Percentiles rank a stretch among this genome's conserved stretches.
Conservation (phyloP, 331 rosid species). For the Erythrophleum ivorense region DNA sequence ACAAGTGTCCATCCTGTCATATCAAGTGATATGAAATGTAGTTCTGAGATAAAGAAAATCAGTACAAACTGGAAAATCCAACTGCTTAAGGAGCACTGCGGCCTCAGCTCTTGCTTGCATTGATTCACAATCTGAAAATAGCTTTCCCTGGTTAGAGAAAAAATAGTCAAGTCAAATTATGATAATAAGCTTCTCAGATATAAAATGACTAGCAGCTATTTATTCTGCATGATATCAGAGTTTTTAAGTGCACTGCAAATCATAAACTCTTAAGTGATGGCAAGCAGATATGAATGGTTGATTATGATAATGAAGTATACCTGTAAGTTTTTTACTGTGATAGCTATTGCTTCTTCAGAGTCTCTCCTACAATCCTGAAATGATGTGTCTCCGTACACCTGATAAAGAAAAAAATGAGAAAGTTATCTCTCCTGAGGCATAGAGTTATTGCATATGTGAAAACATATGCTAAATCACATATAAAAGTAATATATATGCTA, state of each 20-base stretch:
- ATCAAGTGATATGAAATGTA: conserved; percentile 17
- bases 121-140: conserved; percentile 92
- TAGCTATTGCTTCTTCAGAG: conserved; percentile 86
- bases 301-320: conserved; percentile 45
- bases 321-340: conserved; percentile 76
- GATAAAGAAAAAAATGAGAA: conserved; percentile 30
- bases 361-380: conserved; percentile 91
- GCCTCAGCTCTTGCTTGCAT: conserved; percentile 95
- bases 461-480: conserved; percentile 5
- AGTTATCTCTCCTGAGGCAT: conserved; percentile 32
- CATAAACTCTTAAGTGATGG: not conserved
- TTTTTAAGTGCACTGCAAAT: conserved; percentile 20
- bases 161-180: conserved; percentile 42
- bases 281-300: not conserved
- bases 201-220: conserved; percentile 22
- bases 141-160: conserved; percentile 70
- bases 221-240: conserved; percentile 24
- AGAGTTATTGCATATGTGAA: conserved; percentile 7
- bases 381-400: conserved; percentile 94
- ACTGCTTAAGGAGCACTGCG: conserved; percentile 93
- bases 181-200: conserved; percentile 20
- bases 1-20: conserved; percentile 17
- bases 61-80: conserved; percentile 83
- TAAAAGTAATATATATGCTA: not conserved
- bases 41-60: conserved; percentile 11